phyloP scores from a whole-genome alignment of 2,329 filamentous ascomycete genomes.

The Aspergillus jensenii region DNA sequence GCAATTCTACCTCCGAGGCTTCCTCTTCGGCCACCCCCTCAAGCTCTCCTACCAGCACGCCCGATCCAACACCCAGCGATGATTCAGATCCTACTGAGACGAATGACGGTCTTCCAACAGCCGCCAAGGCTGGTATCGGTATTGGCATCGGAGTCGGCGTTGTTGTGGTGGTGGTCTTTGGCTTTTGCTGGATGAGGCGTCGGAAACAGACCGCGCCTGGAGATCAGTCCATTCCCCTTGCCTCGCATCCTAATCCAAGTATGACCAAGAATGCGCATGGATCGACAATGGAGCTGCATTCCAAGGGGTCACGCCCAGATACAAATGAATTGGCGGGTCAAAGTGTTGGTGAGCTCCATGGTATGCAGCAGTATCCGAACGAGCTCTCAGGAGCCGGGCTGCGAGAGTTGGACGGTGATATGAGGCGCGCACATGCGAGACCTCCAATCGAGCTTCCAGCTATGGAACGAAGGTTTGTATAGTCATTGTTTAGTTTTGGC shows the following conservation, averaged over 20 bases:
- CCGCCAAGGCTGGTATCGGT: not conserved
- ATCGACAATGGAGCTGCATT: not conserved
- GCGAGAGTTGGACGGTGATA: not conserved
- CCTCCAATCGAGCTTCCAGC: not conserved
- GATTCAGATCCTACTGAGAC: not conserved
- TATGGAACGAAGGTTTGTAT: not conserved
- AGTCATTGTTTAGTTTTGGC: not conserved
- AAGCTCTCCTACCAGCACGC: no score
- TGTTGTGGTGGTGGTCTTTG: not conserved
- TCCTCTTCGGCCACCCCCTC: not conserved
- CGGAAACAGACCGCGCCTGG: not conserved
- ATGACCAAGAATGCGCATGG: not conserved
- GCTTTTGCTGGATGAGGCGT: not conserved
- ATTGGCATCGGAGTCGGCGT: not conserved
- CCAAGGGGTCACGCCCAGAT: not conserved
- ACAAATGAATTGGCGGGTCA: not conserved
- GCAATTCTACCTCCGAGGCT: not conserved
- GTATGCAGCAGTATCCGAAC: not conserved
- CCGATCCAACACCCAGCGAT: not conserved
- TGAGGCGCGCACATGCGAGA: not conserved
- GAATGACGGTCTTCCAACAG: not conserved
- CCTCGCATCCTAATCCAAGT: not conserved
- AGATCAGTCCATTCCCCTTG: not conserved
- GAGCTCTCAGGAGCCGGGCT: not conserved
- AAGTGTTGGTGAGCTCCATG: not conserved